Base-by-base conservation (phyloP, 176 grass and related monocot genomes). In the Phoenix dactylifera region DNA sequence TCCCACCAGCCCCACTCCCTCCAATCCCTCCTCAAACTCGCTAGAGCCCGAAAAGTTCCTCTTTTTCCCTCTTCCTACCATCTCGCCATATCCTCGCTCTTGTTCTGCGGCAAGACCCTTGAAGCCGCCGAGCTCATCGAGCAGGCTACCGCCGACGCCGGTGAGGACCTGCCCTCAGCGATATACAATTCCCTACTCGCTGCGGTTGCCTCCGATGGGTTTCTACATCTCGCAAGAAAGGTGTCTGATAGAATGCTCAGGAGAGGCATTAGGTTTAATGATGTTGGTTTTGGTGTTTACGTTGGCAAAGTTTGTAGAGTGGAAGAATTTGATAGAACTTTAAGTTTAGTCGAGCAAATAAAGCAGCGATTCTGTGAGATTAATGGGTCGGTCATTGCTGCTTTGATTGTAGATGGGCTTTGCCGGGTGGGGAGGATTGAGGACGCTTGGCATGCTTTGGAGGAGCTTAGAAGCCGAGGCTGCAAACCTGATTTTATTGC, bases 401-500 rank as follows among this genome's bases (percentile, higher is more conserved):
- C 67, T 4, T 62, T 96, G 63, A 63, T 90, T 7, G 64, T 80
- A 1, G 74, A 87, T 1, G 77, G 75, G 29, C 51, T 90, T 54
- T 85, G 83, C 29, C 82, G 79, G 28, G 59, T 73, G 14, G 62
- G 78, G 2, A 82, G 58, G 18, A 90, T 84, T 58, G 83, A 90
- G 12, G 83, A 88, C 18, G 87, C 92, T 57, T 90, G 86, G 81
- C 14, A 24, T 26, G 64, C 74, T 66, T 10, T 96, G 55, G 80
- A 87, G 18, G 83, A 90, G 3, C 74, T 90, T 51, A 82, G 78
- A 55, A 29, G 35, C 0, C 65, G 67, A 10, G 69, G 76, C 4
- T 96, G 77, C 55, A 96, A 90, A 60, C 87, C 92, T 0, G 87
- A 90, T 80, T 96, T 96, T 66, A 80, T 90, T 2, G 83, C 91